Percentiles rank a stretch among this genome's conserved stretches.
Conservation (phyloP, 2,329 filamentous ascomycete species). For the Phyllosticta citribraziliensis region DNA sequence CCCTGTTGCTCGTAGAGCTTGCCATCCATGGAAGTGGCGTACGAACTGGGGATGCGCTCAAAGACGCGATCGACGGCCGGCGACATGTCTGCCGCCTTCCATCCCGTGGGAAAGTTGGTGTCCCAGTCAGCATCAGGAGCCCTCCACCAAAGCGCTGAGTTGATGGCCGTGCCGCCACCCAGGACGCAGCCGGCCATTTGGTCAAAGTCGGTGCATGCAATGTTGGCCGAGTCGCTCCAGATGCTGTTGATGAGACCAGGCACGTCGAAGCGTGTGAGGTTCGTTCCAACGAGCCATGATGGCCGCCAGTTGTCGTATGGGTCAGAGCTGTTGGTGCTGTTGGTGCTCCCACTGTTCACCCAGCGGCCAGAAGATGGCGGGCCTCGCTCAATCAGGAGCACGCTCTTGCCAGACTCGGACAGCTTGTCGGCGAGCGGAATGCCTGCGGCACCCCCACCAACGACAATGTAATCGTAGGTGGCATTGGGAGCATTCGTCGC, state of each 20-base stretch:
- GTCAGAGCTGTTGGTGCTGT: conserved; percentile 34
- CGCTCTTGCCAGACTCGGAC: conserved; percentile 53
- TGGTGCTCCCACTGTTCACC: conserved; percentile 34
- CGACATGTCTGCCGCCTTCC: conserved; percentile 56
- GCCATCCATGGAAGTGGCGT: conserved; percentile 55
- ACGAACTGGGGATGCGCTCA: conserved; percentile 59
- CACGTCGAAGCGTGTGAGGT: conserved; percentile 61
- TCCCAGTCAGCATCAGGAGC: conserved; percentile 59
- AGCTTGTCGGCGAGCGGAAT: conserved; percentile 52
- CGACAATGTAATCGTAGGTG: conserved; percentile 54
- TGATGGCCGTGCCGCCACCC: conserved; percentile 57
- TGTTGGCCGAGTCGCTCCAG: conserved; percentile 52
- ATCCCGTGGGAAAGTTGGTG: conserved; percentile 60
- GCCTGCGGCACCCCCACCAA: conserved; percentile 54
- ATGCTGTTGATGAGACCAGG: conserved; percentile 64
- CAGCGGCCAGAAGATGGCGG: conserved; percentile 53
- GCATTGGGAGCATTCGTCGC: conserved; percentile 30
- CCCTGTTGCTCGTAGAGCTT: conserved; percentile 58
- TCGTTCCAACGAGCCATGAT: conserved; percentile 51
- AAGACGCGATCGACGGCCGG: conserved; percentile 54
- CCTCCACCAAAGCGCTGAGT: conserved; percentile 60
- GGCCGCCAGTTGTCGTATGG: conserved; percentile 23
- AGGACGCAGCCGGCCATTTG: conserved; percentile 65
- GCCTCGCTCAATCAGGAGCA: conserved; percentile 46
- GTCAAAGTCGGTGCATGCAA: conserved; percentile 60